phyloP scores from a whole-genome alignment of 1,284 basidiomycete species.

The Leccinum subrobustum region DNA sequence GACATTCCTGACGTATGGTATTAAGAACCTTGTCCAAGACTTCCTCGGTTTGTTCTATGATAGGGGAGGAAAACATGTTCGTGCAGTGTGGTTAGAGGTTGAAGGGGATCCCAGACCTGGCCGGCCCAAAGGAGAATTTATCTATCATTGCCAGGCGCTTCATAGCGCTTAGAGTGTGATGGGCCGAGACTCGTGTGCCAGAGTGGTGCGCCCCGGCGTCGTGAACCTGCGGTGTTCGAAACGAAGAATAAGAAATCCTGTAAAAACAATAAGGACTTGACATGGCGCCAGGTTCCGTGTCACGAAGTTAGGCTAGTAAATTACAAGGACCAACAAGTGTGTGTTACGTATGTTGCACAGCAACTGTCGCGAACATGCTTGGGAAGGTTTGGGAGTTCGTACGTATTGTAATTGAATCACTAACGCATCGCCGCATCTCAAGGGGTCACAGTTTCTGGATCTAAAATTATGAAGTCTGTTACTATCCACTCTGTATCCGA shows the following conservation, averaged over 20 bases:
- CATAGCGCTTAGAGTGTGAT: background rate
- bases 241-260: constrained; percentile 16
- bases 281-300: background rate
- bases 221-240: constrained; percentile 11
- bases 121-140: constrained; percentile 13
- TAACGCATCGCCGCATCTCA: background rate
- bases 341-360: background rate
- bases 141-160: constrained; percentile 1
- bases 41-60: background rate
- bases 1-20: background rate
- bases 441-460: background rate
- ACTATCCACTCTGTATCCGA: background rate
- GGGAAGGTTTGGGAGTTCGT: background rate
- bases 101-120: background rate
- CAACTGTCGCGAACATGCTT: background rate
- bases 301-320: constrained; percentile 4
- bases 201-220: background rate
- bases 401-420: background rate
- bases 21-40: constrained; percentile 11
- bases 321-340: constrained; percentile 18
- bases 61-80: constrained; percentile 16
- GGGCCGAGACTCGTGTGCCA: background rate
- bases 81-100: background rate
- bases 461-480: background rate
- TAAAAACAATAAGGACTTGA: constrained; percentile 15